Percentiles rank a stretch among this genome's conserved stretches.
Evolutionary conservation across 78 protist genomes (phyloP).

Genomic region (Tieghemostelium lacteum): DNA sequence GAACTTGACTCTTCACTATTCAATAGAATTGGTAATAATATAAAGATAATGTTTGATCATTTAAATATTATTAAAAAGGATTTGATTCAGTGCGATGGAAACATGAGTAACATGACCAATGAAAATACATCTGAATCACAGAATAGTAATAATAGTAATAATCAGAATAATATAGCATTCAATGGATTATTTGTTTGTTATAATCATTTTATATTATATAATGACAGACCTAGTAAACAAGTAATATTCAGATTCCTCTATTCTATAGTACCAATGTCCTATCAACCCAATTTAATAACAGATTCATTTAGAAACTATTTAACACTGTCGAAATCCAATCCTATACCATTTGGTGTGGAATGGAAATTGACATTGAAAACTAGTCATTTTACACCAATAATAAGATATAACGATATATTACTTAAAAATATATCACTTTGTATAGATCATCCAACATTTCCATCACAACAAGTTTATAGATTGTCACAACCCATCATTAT

Average conservation of each 20-base stretch:
- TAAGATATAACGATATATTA: background rate
- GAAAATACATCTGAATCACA: too few relatives aligned
- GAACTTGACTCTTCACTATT: slow-evolving; percentile 23
- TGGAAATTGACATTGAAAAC: slow-evolving; percentile 45
- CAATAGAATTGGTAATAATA: slow-evolving; percentile 54
- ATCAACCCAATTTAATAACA: slow-evolving; percentile 20
- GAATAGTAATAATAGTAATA: too few relatives aligned
- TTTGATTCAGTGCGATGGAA: slow-evolving; percentile 1
- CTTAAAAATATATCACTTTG: background rate
- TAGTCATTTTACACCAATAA: background rate
- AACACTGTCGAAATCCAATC: slow-evolving; percentile 29
- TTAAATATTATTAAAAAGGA: slow-evolving; percentile 53
- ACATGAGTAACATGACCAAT: too few relatives aligned
- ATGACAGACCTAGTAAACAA: slow-evolving; percentile 51
- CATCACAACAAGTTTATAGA: slow-evolving; percentile 34
- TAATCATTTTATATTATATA: slow-evolving; percentile 28
- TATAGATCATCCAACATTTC: slow-evolving; percentile 29
- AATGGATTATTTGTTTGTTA: slow-evolving; percentile 34
- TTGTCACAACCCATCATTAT: slow-evolving; percentile 49
- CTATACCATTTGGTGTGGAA: slow-evolving; percentile 33
- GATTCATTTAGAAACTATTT: slow-evolving; percentile 12
- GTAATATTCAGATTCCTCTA: slow-evolving; percentile 35
- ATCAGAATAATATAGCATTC: too few relatives aligned
- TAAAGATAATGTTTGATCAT: slow-evolving; percentile 56
- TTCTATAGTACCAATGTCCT: slow-evolving; percentile 40